phyloP scores from a whole-genome alignment of 495 filamentous ascomycete species.

The Pyrenula aspistea region DNA sequence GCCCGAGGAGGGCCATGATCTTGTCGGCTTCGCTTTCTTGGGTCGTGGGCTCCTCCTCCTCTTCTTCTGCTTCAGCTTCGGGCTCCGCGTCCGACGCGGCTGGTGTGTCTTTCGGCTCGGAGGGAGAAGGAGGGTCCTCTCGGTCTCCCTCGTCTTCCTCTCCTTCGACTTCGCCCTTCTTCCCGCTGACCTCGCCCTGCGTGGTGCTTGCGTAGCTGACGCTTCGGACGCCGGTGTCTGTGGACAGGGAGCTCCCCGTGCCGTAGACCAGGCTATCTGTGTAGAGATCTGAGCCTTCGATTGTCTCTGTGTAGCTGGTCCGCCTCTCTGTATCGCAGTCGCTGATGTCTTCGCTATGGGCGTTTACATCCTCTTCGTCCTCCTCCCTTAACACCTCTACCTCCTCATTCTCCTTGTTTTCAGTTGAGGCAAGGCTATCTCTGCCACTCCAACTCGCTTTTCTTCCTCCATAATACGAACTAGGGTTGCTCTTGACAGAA shows the following conservation, averaged over 20 bases:
- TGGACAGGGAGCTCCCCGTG: conserved; percentile 36
- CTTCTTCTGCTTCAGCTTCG: conserved; percentile 1
- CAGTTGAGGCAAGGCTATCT: conserved; percentile 17
- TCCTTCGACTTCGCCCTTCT: conserved; percentile 17
- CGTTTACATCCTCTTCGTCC: conserved; percentile 23
- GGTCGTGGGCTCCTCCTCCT: conserved; percentile 4
- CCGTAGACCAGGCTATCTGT: conserved; percentile 35
- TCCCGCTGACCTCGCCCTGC: conserved; percentile 18
- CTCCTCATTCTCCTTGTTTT: conserved; percentile 50
- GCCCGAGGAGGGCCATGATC: neutral
- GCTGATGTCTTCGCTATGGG: conserved; percentile 24
- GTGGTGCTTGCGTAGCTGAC: conserved; percentile 37
- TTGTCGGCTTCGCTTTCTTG: neutral
- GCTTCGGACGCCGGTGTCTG: conserved; percentile 29
- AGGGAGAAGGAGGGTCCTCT: neutral
- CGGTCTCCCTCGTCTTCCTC: conserved; percentile 17
- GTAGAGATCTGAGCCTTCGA: conserved; percentile 4
- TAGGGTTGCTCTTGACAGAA: conserved; percentile 49
- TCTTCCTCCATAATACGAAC: conserved; percentile 30
- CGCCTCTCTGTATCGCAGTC: conserved; percentile 41
- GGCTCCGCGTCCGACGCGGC: neutral
- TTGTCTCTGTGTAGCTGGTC: conserved; percentile 36
- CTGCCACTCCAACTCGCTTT: conserved; percentile 67
- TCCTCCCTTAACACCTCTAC: conserved; percentile 33
- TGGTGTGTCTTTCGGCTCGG: neutral